phyloP scores from a whole-genome alignment of 306 rosid species.

The Spatholobus suberectus region DNA sequence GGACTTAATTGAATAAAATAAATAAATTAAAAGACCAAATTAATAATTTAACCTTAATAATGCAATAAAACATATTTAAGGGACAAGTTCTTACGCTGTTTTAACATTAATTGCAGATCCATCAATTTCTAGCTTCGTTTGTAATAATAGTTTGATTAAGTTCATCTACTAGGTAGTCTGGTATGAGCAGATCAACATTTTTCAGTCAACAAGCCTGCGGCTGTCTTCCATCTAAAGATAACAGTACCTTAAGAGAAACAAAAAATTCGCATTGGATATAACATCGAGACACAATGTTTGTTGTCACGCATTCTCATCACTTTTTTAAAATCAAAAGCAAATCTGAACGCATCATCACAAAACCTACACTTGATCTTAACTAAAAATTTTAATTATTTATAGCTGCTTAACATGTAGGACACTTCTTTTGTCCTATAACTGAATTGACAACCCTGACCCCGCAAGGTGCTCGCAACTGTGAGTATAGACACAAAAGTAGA shows the following conservation, averaged over 20 bases:
- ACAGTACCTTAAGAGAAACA: neutral
- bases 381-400: neutral
- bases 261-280: neutral
- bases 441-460: constrained; percentile 11
- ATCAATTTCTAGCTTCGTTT: neutral
- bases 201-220: neutral
- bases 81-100: neutral
- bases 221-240: neutral
- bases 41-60: too few species aligned
- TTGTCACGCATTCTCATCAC: neutral
- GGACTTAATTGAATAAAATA: too few species aligned
- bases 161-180: neutral
- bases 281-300: neutral
- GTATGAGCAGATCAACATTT: neutral
- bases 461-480: constrained; percentile 8
- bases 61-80: neutral
- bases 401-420: neutral
- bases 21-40: too few species aligned
- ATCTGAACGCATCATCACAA: neutral
- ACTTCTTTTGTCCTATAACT: neutral
- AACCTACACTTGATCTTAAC: neutral
- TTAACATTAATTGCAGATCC: neutral
- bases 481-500: neutral
- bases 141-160: neutral
- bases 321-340: neutral